Percentiles rank a stretch among this genome's conserved stretches.
Evolutionary conservation across 139 green algal genomes (phyloP).

Genomic region (Spirogloea muscicola): DNA sequence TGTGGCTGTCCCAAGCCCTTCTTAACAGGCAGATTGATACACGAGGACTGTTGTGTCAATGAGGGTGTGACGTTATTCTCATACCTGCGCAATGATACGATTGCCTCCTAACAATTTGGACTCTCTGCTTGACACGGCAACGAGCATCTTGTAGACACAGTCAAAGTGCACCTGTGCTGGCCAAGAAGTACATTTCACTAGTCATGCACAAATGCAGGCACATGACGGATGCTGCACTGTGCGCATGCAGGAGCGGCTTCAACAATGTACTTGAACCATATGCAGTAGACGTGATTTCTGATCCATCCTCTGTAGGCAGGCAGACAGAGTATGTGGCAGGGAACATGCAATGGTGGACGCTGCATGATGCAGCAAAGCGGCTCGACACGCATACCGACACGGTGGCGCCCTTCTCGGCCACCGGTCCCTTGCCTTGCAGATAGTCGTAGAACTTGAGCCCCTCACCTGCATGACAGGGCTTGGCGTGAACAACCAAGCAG

Average conservation of each 20-base stretch:
- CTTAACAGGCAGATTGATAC: no score
- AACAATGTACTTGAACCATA: no score
- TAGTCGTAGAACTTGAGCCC: slow-evolving; percentile 70
- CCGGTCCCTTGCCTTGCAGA: slow-evolving; percentile 56
- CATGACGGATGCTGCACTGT: neutral
- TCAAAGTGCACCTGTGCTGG: slow-evolving; percentile 84
- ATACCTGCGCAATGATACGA: slow-evolving; percentile 79
- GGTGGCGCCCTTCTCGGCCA: slow-evolving; percentile 53
- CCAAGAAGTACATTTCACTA: neutral
- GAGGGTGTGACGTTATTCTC: neutral
- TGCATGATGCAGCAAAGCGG: no score
- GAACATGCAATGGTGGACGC: no score
- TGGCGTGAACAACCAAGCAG: no score
- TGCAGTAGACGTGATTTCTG: no score
- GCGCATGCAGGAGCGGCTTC: neutral
- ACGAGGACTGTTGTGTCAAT: neutral
- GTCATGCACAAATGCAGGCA: neutral
- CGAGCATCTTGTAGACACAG: slow-evolving; percentile 72
- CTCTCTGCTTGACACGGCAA: slow-evolving; percentile 76
- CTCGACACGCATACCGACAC: neutral
- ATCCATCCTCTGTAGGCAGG: neutral
- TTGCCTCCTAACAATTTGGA: slow-evolving; percentile 84
- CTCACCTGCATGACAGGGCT: slow-evolving; percentile 54
- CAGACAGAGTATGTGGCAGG: no score
- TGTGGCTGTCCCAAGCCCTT: no score